Conservation (phyloP, 148 eudicot genomes). For the Fagopyrum esculentum region DNA sequence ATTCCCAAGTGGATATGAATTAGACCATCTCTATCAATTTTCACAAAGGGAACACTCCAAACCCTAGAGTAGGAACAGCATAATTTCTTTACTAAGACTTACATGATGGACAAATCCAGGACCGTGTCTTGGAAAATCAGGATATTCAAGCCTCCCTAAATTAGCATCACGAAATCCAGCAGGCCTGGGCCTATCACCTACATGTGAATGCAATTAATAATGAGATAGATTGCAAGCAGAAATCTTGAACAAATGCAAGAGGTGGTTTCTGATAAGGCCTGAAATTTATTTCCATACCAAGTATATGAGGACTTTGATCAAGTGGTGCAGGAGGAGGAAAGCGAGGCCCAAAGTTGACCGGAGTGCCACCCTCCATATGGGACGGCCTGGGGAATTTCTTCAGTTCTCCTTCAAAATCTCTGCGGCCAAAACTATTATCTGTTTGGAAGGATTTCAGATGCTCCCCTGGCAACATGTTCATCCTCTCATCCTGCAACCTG, state of each 20-base stretch:
- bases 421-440: constrained; percentile 26
- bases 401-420: constrained; percentile 40
- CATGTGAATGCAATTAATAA: constrained; percentile 19
- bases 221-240: constrained; percentile 36
- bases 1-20: constrained; percentile 32
- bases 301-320: constrained; percentile 29
- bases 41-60: constrained; percentile 38
- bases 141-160: constrained; percentile 32
- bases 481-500: constrained; percentile 44
- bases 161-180: constrained; percentile 36
- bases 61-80: constrained; percentile 39
- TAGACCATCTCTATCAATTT: constrained; percentile 40
- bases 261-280: constrained; percentile 39
- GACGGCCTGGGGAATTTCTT: constrained; percentile 41
- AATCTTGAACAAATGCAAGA: constrained; percentile 35
- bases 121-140: constrained; percentile 38
- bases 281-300: constrained; percentile 33
- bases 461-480: constrained; percentile 33
- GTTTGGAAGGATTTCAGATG: constrained; percentile 35
- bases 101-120: constrained; percentile 53
- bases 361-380: constrained; percentile 33
- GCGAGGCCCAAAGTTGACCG: constrained; percentile 27
- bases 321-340: constrained; percentile 31
- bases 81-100: constrained; percentile 66
- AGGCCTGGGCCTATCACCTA: constrained; percentile 26